Conservation (phyloP, 306 rosid genomes). For the Sicyos edulis region DNA sequence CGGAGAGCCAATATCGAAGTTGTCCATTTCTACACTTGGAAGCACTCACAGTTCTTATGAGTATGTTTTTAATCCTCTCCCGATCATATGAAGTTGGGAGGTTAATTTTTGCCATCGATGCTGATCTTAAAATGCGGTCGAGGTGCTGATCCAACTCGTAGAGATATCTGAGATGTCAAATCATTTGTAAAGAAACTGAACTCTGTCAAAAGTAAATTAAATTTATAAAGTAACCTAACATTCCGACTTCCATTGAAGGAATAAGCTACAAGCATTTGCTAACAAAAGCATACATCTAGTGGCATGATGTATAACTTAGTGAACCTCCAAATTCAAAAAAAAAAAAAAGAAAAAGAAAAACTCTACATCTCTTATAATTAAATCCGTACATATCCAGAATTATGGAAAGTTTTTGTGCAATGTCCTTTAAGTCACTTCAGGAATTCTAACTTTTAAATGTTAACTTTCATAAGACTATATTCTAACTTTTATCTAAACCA, state of each 20-base stretch:
- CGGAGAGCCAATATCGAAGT: slow-evolving; percentile 84
- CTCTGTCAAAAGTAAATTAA: background rate
- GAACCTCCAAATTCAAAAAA: no score
- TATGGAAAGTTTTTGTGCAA: background rate
- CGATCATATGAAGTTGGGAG: slow-evolving; percentile 57
- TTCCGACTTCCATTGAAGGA: background rate
- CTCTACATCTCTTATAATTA: slow-evolving; percentile 1
- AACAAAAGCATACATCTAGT: no score
- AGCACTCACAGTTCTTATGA: slow-evolving; percentile 74
- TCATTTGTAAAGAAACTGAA: background rate
- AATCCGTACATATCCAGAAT: background rate
- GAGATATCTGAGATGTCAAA: slow-evolving; percentile 39
- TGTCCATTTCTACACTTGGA: slow-evolving; percentile 81
- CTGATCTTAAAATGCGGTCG: slow-evolving; percentile 70
- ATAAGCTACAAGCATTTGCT: background rate
- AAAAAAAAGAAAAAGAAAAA: no score
- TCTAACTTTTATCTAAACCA: no score
- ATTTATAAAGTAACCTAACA: background rate
- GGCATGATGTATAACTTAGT: no score
- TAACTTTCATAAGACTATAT: no score
- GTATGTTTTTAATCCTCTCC: slow-evolving; percentile 50
- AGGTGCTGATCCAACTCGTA: slow-evolving; percentile 92
- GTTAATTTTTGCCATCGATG: slow-evolving; percentile 56
- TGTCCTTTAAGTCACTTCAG: background rate
- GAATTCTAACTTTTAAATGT: no score